phyloP scores from a whole-genome alignment of 2,329 filamentous ascomycete genomes.

The Didymella sp. region DNA sequence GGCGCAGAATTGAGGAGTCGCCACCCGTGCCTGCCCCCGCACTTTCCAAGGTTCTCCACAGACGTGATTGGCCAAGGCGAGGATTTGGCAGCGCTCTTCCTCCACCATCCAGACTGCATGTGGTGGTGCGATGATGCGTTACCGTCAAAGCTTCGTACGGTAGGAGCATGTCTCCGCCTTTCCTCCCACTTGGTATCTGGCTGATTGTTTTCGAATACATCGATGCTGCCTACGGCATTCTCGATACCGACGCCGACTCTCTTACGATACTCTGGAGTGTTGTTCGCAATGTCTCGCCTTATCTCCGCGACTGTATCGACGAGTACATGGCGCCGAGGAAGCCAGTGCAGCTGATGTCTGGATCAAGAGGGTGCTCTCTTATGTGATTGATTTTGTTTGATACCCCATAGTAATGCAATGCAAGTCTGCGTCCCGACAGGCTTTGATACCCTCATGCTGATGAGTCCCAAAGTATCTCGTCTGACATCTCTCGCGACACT shows the following conservation, averaged over 20 bases:
- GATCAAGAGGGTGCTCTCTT: not conserved
- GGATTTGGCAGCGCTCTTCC: slow-evolving; percentile 16
- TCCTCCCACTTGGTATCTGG: slow-evolving; percentile 29
- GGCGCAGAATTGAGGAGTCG: slow-evolving; percentile 23
- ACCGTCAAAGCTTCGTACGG: not conserved
- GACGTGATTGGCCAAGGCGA: slow-evolving; percentile 21
- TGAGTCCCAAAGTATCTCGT: too few species aligned
- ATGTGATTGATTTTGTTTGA: slow-evolving; percentile 5
- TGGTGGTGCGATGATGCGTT: slow-evolving; percentile 9
- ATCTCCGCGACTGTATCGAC: slow-evolving; percentile 26
- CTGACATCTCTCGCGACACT: too few species aligned
- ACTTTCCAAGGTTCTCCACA: slow-evolving; percentile 20
- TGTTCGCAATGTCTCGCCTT: slow-evolving; percentile 26
- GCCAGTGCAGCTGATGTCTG: slow-evolving; percentile 3
- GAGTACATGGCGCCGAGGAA: slow-evolving; percentile 18
- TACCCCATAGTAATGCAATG: not conserved
- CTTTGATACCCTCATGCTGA: not conserved
- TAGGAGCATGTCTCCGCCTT: slow-evolving; percentile 10
- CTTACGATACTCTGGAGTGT: slow-evolving; percentile 24
- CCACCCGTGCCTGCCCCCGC: slow-evolving; percentile 15
- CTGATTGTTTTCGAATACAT: slow-evolving; percentile 26
- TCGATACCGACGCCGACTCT: slow-evolving; percentile 17
- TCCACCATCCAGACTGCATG: slow-evolving; percentile 8
- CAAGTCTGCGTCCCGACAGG: not conserved
- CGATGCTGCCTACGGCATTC: not conserved